Evolutionary conservation across 495 filamentous ascomycete species (phyloP).

Genomic region (Xylaria venustula): DNA sequence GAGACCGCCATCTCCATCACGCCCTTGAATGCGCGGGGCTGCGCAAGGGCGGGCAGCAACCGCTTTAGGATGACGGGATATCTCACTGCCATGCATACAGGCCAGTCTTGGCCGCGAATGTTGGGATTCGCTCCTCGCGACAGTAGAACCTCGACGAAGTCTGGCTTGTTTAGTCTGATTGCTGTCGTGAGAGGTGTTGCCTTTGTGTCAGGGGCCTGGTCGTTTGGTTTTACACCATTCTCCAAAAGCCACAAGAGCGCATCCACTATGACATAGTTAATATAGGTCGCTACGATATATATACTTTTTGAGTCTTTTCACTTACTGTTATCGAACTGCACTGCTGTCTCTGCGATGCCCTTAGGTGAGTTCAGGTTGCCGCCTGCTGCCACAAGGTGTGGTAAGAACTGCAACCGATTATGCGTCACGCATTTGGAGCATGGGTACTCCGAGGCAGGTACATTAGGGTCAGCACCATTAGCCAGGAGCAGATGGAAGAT

Average conservation of each 20-base stretch:
- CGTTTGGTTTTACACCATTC: constrained; percentile 48
- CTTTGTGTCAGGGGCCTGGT: constrained; percentile 41
- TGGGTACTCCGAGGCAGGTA: constrained; percentile 53
- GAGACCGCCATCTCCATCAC: constrained; percentile 56
- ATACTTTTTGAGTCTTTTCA: neutral
- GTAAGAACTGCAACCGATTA: constrained; percentile 47
- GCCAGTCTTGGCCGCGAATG: constrained; percentile 54
- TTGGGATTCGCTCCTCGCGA: constrained; percentile 51
- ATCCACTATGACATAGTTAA: constrained; percentile 28
- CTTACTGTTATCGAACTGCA: constrained; percentile 43
- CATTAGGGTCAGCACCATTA: constrained; percentile 53
- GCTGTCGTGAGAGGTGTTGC: constrained; percentile 55
- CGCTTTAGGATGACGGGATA: constrained; percentile 45
- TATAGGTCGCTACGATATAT: neutral
- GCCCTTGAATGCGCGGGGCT: constrained; percentile 49
- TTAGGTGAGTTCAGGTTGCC: constrained; percentile 50
- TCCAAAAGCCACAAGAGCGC: constrained; percentile 48
- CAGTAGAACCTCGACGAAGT: constrained; percentile 49
- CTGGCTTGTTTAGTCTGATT: constrained; percentile 44
- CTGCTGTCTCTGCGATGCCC: constrained; percentile 56
- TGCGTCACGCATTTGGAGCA: constrained; percentile 58
- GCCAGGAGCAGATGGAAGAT: constrained; percentile 50
- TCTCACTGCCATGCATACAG: constrained; percentile 53
- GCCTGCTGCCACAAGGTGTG: constrained; percentile 48
- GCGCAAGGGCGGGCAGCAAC: constrained; percentile 42